A percentile compares a stretch with the other conserved stretches of the same genome.
Conservation (phyloP, 495 filamentous ascomycete genomes). For the Opeltia flavorubescens region DNA sequence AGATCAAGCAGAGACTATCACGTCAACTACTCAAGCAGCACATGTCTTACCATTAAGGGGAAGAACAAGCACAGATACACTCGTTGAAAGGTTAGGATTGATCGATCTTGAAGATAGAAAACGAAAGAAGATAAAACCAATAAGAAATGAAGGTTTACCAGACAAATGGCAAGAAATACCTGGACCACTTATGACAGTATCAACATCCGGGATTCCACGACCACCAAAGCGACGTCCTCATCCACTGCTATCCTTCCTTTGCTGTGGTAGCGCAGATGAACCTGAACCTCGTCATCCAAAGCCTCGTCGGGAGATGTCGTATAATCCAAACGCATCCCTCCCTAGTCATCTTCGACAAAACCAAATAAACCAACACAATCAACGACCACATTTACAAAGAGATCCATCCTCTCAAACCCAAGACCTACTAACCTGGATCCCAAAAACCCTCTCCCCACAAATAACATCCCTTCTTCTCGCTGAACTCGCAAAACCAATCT, state of each 20-base stretch:
- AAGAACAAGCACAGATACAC: conserved; percentile 67
- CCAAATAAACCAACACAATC: conserved; percentile 3
- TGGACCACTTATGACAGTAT: conserved; percentile 24
- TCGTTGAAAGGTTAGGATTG: conserved; percentile 65
- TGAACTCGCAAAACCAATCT: conserved; percentile 75
- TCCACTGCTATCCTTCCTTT: conserved; percentile 3
- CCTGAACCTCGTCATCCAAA: conserved; percentile 1
- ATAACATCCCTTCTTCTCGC: conserved; percentile 50
- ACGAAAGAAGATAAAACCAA: conserved; percentile 14
- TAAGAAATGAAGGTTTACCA: conserved; percentile 16
- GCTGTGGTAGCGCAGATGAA: conserved; percentile 6
- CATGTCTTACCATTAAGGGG: conserved; percentile 29
- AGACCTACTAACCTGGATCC: conserved; percentile 50
- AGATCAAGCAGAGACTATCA: conserved; percentile 51
- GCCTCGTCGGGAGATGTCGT: background rate
- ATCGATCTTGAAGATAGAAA: conserved; percentile 35
- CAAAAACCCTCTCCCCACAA: conserved; percentile 42
- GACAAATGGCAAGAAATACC: conserved; percentile 24
- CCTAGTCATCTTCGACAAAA: background rate
- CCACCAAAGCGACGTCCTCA: conserved; percentile 1
- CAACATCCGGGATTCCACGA: conserved; percentile 6
- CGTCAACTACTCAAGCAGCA: conserved; percentile 1
- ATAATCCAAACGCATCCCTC: too few relatives aligned
- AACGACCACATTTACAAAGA: conserved; percentile 20
- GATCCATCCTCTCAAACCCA: conserved; percentile 33